Percentiles rank a stretch among this genome's conserved stretches.
phyloP scores from a whole-genome alignment of 2,329 filamentous ascomycete genomes.

The Xylariales sp. region DNA sequence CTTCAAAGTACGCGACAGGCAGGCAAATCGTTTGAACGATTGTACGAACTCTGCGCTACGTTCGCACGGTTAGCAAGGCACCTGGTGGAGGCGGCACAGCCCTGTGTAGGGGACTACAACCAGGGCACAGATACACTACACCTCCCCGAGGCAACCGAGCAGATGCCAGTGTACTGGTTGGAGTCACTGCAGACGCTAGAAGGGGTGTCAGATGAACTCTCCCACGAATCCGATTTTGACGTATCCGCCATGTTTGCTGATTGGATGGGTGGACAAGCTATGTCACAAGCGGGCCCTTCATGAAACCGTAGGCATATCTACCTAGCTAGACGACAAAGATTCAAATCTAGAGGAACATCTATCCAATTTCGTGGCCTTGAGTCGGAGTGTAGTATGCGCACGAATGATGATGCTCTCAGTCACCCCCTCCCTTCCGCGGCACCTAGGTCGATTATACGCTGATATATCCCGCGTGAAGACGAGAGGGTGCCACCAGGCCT shows the following conservation, averaged over 20 bases:
- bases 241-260: slow-evolving; percentile 6
- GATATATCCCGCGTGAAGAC: too few relatives aligned
- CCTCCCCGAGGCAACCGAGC: neutral
- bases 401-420: too few relatives aligned
- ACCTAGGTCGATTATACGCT: too few relatives aligned
- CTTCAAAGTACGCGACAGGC: slow-evolving; percentile 1
- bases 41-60: slow-evolving; percentile 7
- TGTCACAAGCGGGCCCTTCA: neutral
- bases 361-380: too few relatives aligned
- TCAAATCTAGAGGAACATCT: too few relatives aligned
- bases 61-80: slow-evolving; percentile 13
- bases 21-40: slow-evolving; percentile 7
- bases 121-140: slow-evolving; percentile 8
- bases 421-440: too few relatives aligned
- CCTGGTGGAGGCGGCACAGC: slow-evolving; percentile 2
- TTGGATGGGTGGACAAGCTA: slow-evolving; percentile 5
- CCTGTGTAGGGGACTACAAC: slow-evolving; percentile 2
- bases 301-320: neutral
- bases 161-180: neutral
- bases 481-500: too few relatives aligned
- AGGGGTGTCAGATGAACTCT: neutral
- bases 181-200: slow-evolving; percentile 4
- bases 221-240: neutral
- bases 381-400: too few relatives aligned
- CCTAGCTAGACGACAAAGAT: too few relatives aligned